Percentiles rank a stretch among this genome's conserved stretches.
These are phyloP conservation scores for Chlorella sp. DNA, from an alignment of 139 green algal species.

Conservation along the genomic window DNA sequence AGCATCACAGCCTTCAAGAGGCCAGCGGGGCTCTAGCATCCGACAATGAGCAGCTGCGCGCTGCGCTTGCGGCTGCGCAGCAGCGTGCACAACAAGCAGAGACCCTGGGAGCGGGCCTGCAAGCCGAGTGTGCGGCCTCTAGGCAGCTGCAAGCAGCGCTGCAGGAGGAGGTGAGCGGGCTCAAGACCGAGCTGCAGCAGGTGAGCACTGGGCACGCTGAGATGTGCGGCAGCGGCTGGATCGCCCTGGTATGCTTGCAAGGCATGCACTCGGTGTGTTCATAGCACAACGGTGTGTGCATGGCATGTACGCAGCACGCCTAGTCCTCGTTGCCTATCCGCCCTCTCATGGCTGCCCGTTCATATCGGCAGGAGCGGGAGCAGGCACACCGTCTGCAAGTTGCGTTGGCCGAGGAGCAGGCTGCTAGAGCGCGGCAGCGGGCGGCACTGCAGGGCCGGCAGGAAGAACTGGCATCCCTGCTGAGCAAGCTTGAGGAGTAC, in stretches of 20 bases:
- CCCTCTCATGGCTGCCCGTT: neutral
- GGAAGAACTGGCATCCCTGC: neutral
- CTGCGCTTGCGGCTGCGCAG: neutral
- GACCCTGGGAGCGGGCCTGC: neutral
- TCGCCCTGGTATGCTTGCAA: too few relatives aligned
- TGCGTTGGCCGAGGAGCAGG: slow-evolving; percentile 4
- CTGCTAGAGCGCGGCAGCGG: neutral
- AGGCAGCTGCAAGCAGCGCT: neutral
- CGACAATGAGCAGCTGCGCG: neutral
- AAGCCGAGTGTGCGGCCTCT: neutral
- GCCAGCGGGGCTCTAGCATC: too few relatives aligned
- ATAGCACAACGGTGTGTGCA: too few relatives aligned
- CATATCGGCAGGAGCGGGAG: slow-evolving; percentile 17
- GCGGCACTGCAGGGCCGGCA: neutral
- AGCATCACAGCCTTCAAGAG: neutral
- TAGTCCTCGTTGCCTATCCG: too few relatives aligned
- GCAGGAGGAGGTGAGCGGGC: neutral
- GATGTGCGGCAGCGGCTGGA: too few relatives aligned
- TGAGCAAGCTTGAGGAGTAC: slow-evolving; percentile 17
- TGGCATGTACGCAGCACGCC: too few relatives aligned
- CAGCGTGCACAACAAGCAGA: slow-evolving; percentile 15
- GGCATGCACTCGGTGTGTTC: too few relatives aligned
- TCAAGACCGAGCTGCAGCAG: slow-evolving; percentile 5
- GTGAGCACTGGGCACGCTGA: neutral
- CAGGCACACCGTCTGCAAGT: neutral